A percentile compares a stretch with the other conserved stretches of the same genome.
phyloP scores from a whole-genome alignment of 1,284 basidiomycete genomes.

The Ceratobasidium sp. region DNA sequence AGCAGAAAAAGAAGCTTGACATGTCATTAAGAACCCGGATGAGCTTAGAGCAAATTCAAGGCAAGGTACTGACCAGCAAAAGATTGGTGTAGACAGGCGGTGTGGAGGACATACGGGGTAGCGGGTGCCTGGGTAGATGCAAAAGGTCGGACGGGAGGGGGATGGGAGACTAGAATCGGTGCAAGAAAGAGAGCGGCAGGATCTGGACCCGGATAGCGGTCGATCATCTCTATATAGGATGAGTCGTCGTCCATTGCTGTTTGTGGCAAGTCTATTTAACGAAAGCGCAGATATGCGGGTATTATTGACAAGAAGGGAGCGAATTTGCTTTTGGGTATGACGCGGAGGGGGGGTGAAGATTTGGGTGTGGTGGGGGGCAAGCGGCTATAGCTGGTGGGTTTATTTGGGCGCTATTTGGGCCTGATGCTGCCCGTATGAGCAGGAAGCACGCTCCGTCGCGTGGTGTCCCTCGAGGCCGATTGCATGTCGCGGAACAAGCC shows the following conservation, averaged over 20 bases:
- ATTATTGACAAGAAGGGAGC: conserved; percentile 29
- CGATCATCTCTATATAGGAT: conserved; percentile 44
- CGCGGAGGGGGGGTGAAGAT: conserved; percentile 25
- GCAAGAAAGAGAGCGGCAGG: conserved; percentile 43
- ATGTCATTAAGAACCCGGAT: conserved; percentile 26
- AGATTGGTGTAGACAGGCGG: conserved; percentile 41
- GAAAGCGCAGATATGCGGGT: conserved; percentile 22
- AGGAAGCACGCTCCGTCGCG: not conserved
- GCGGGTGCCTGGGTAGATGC: conserved; percentile 42
- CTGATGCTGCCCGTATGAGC: not conserved
- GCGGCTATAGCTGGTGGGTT: conserved; percentile 38
- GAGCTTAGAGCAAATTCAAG: conserved; percentile 25
- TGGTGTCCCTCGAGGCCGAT: conserved; percentile 15
- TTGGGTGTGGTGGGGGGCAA: conserved; percentile 29
- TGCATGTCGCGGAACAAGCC: not conserved
- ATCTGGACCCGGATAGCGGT: conserved; percentile 44
- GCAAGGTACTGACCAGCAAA: conserved; percentile 38
- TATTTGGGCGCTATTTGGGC: conserved; percentile 29
- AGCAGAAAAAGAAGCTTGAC: conserved; percentile 40
- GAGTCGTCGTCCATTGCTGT: conserved; percentile 44
- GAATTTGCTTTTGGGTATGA: conserved; percentile 21
- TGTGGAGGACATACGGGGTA: conserved; percentile 41
- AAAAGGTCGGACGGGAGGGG: conserved; percentile 34
- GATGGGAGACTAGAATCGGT: conserved; percentile 1
- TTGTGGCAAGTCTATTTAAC: conserved; percentile 15